Base-by-base conservation (phyloP, 2,329 filamentous ascomycete genomes). In the Venturia aucupariae region DNA sequence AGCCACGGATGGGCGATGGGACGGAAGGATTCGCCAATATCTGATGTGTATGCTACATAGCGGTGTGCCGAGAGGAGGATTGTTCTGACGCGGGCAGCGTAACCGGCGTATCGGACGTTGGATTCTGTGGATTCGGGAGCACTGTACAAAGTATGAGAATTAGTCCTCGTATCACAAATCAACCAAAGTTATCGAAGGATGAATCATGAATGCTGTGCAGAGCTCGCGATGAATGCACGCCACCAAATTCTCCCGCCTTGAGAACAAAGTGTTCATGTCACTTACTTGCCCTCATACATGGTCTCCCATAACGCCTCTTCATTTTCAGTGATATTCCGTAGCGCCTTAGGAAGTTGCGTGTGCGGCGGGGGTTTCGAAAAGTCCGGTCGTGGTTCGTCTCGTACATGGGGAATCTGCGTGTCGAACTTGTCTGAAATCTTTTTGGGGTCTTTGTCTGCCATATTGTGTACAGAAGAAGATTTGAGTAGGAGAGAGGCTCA, bases 41-140 rank as follows among this genome's bases (percentile, higher is more conserved):
- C 93, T 24, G 88, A 92, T 0, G 94, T 97, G 75, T 99, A 99
- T 65, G 94, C 94, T 60, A 99, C 92, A 72, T 99, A 99, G 71
- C 94, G 88, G 72, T 97, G 94, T 4, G 92, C 92, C 19, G 90
- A 91, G 69, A 92, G 80, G 71, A 99, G 86, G 69, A 97, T 90
- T 8, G 92, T 96, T 67, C 90, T 87, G 67, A 94, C 79, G 60
- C 94, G 87, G 66, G 87, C 86, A 60, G 91, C 90, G 77, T 99
- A 99, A 69, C 90, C 94, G 65, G 92, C 93, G 78, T 97, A 99
- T 72, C 94, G 89, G 71, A 96, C 80, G 69, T 86, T 88, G 69
- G 86, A 89, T 64, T 97, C 90, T 66, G 91, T 97, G 5, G 91
- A 90, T 70, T 95, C 88, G 65, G 86, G 82, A 17, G 82, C 85